Base-by-base conservation (phyloP, 2,329 filamentous ascomycete species). In the Chrysosporium keratinophilum region DNA sequence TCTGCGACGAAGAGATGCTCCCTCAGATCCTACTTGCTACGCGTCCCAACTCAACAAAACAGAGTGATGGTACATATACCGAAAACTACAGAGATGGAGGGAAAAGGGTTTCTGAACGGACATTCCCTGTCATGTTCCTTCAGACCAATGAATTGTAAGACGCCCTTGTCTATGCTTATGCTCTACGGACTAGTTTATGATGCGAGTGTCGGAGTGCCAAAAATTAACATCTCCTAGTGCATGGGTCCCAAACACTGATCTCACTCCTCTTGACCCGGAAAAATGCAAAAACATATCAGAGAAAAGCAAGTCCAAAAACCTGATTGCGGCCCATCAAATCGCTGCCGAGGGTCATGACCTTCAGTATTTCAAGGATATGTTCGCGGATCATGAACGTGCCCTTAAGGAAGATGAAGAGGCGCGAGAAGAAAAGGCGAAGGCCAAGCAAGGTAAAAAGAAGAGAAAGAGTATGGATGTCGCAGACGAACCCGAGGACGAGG, bases 101-200 rank as follows among this genome's bases (percentile, higher is more conserved):
- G 63, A 93, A 93, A 75, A 86, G 89, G 60, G 83, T 80, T 41
- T 81, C 84, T 57, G 89, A 96, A 70, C 81, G 91, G 59, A 89
- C 86, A 31, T 97, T 89, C 67, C 88, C 91, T 4, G 83, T 97
- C 65, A 96, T 97, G 91, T 97, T 95, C 68, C 75, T 97, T 49
- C 78, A 82, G 59, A 95, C 90, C 37, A 96, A 97, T 65, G 91
- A 97, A 77, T 97, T 98, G 93, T 98, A 74, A 81, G 91, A 82
- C 10, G 10, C 40, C 20, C 31, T 23, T 50, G 31, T 41, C 47
- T 57, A 3, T 31, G 3, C 14, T 15, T 43, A 54, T 57, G 42
- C 7, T 15, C 10, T 39, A 20, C 42, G 33, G 6, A 14, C 1
- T 45, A 31, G 11, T 17, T 43, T 23, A n/a, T 46, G 3, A 23